These are phyloP conservation scores for Rhizophagus clarus DNA, from an alignment of 192 early-diverging fungal species.

Conservation along the genomic window DNA sequence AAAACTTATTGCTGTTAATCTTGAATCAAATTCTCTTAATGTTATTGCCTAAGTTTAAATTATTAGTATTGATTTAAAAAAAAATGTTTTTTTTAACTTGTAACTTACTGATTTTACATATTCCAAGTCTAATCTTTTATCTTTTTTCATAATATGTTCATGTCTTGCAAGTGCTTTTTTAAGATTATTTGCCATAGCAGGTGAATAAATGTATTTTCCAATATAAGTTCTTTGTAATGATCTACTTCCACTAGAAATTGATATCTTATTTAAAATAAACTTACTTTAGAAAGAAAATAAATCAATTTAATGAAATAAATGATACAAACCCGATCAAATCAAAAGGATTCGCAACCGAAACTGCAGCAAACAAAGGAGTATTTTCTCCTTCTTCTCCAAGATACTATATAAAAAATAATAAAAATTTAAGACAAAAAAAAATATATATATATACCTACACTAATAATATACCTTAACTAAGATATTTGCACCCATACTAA, in stretches of 20 bases:
- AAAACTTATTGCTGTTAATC: slow-evolving; percentile 70
- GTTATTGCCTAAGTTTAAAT: slow-evolving; percentile 41
- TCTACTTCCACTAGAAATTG: slow-evolving; percentile 29
- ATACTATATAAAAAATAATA: slow-evolving; percentile 45
- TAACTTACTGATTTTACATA: not conserved
- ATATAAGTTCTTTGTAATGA: slow-evolving; percentile 41
- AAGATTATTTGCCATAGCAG: slow-evolving; percentile 51
- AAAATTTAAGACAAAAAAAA: not conserved
- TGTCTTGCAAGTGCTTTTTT: slow-evolving; percentile 47
- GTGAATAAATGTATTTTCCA: slow-evolving; percentile 48
- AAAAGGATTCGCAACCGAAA: slow-evolving; percentile 87
- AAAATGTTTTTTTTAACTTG: not conserved
- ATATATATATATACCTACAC: not conserved
- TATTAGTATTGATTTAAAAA: not conserved
- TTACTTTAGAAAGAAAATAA: slow-evolving; percentile 28
- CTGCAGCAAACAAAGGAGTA: slow-evolving; percentile 73
- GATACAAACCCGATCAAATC: slow-evolving; percentile 65
- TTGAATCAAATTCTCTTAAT: slow-evolving; percentile 86
- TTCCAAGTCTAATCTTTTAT: slow-evolving; percentile 30
- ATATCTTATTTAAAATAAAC: not conserved
- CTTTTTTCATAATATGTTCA: slow-evolving; percentile 33
- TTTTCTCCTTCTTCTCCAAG: slow-evolving; percentile 80
- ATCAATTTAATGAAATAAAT: slow-evolving; percentile 5
- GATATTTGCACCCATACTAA: slow-evolving; percentile 91
- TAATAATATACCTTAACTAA: slow-evolving; percentile 68